Base-by-base conservation (phyloP, 352 stramenopile genomes). In the Globisporangium carolinianum region DNA sequence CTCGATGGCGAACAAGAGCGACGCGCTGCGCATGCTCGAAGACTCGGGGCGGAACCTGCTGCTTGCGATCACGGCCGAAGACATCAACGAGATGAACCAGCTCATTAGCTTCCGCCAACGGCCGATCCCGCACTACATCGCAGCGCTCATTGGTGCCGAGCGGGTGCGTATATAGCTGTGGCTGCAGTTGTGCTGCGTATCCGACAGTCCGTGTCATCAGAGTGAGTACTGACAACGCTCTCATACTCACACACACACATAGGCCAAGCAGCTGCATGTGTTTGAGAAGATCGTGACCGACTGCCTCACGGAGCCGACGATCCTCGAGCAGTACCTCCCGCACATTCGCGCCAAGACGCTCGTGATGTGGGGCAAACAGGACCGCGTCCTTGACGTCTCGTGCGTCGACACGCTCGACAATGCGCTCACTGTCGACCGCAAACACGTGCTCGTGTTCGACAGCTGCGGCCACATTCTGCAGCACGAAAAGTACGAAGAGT, bases 361-460 rank as follows among this genome's bases (percentile, higher is more conserved):
- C 11, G 70, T 91, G 4, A 79, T 91, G 63, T 91, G 78, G 81
- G 81, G 81, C 51, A 76, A 87, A 50, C 67, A 87, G 47, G 81
- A 91, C 46, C 73, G 71, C 54, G 72, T 91, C 10, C 57, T 91
- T 10, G 79, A 89, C 55, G 67, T 86, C 8, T 91, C 81, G 24
- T 86, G 73, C 24, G 57, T 91, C 2, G 73, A 86, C 9, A 75
- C 83, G 42, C 62, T 91, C 2, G 47, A 86, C 24, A 57, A 76
- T n/a, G 78, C 83, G 48, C 64, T 82, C 39, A 54, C 65, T 8
- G 57, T 71, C 24, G 72, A 68, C 43, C 52, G 58, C 0, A 66
- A 73, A 57, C 67, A 76, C 15, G 57, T 82, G 6, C 56, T 87
- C 35, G 65, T 85, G 6, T 73, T 88, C 57, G 67, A 86, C 18